phyloP scores from a whole-genome alignment of 225 moss, liverwort and hornwort species.

The Antitrichia curtipendula region DNA sequence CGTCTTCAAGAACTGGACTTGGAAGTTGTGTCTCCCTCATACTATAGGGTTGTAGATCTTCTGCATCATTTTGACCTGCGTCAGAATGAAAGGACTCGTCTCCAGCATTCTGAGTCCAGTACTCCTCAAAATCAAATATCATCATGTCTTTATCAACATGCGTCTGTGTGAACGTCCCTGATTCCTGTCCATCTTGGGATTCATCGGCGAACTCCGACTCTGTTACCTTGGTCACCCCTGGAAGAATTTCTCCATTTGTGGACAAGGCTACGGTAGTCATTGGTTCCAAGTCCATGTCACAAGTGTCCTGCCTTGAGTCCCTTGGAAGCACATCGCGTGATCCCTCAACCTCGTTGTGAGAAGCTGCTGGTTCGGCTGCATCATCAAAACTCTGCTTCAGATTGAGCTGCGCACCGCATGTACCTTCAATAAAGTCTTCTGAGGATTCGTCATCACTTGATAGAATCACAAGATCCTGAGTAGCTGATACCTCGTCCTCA shows the following conservation, averaged over 20 bases:
- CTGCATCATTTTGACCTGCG: constrained; percentile 30
- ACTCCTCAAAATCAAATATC: constrained; percentile 21
- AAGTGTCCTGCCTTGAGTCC: not conserved
- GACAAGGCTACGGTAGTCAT: not conserved
- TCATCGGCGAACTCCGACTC: not conserved
- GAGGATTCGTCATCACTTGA: constrained; percentile 17
- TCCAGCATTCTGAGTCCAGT: constrained; percentile 1
- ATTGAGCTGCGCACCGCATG: constrained; percentile 3
- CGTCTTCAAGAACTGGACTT: not conserved
- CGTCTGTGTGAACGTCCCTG: not conserved
- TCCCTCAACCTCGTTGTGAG: not conserved
- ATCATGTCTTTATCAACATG: constrained; percentile 21
- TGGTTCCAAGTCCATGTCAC: not conserved
- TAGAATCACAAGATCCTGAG: not conserved
- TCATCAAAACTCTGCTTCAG: constrained; percentile 21
- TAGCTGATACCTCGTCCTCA: not conserved
- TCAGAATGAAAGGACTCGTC: constrained; percentile 10
- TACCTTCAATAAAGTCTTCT: not conserved
- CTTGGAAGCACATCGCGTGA: not conserved
- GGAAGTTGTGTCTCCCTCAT: not conserved
- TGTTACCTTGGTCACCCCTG: not conserved
- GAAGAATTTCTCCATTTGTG: not conserved
- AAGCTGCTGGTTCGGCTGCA: constrained; percentile 1
- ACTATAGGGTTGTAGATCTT: not conserved
- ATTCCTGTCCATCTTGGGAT: not conserved